Evolutionary conservation across 495 filamentous ascomycete species (phyloP).

Genomic region (Penicillium angulare): DNA sequence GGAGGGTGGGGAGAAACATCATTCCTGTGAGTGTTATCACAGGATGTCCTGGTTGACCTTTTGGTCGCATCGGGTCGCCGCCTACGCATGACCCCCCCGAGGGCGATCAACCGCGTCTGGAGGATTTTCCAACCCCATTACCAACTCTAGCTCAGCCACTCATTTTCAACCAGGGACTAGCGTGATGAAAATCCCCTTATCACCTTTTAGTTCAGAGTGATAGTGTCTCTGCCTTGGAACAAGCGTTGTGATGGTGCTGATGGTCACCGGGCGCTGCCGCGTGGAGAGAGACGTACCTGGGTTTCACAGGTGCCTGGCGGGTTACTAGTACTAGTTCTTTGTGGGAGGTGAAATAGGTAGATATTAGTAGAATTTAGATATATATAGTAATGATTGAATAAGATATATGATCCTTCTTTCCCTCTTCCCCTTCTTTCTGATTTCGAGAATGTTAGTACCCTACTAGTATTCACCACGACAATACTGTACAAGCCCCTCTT

Average conservation of each 20-base stretch:
- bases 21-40: too few relatives aligned
- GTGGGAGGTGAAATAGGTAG: too few relatives aligned
- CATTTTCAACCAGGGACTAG: background rate
- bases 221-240: constrained; percentile 22
- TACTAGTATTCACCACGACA: background rate
- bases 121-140: constrained; percentile 12
- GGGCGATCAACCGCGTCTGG: constrained; percentile 21
- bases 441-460: background rate
- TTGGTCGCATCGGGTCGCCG: background rate
- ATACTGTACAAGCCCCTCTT: background rate
- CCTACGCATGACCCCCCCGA: constrained; percentile 19
- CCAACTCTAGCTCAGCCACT: constrained; percentile 8
- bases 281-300: constrained; percentile 13
- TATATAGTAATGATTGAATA: background rate
- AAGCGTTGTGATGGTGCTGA: constrained; percentile 1
- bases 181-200: background rate
- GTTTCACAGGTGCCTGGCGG: constrained; percentile 28
- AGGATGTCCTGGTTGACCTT: constrained; percentile 10
- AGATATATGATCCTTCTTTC: background rate
- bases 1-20: too few relatives aligned
- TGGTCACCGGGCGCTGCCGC: constrained; percentile 26
- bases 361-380: too few relatives aligned
- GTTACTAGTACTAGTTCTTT: too few relatives aligned
- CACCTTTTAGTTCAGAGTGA: background rate
- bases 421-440: background rate